phyloP scores from a whole-genome alignment of 2,329 filamentous ascomycete species.

The Hymenoscyphus fraxineus region DNA sequence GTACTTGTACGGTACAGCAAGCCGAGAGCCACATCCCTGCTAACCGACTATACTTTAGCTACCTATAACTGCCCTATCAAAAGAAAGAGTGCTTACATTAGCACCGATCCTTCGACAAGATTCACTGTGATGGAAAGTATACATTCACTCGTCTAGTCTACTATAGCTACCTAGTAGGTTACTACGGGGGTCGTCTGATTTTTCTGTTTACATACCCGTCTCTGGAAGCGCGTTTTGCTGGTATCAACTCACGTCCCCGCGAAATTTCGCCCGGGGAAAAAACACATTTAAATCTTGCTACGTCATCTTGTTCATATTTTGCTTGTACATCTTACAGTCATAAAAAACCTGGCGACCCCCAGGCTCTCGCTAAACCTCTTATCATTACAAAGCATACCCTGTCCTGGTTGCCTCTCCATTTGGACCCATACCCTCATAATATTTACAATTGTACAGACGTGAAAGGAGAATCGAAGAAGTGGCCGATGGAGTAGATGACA shows the following conservation, averaged over 20 bases:
- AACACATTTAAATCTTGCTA: background rate
- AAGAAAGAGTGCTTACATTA: too few species aligned
- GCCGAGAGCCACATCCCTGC: background rate
- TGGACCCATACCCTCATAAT: conserved; percentile 28
- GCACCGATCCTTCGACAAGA: too few species aligned
- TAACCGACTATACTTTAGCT: too few species aligned
- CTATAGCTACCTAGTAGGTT: too few species aligned
- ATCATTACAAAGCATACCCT: conserved; percentile 21
- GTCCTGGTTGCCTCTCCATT: conserved; percentile 4
- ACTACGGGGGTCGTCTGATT: too few species aligned
- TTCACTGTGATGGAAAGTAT: too few species aligned
- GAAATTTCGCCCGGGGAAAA: background rate
- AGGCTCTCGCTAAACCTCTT: conserved; percentile 5
- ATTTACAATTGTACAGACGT: conserved; percentile 31
- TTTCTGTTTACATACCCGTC: background rate
- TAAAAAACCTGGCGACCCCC: background rate
- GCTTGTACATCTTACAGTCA: background rate
- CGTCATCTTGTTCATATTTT: conserved; percentile 2
- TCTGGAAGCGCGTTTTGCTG: background rate
- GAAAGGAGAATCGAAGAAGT: conserved; percentile 23
- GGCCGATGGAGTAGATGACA: conserved; percentile 25
- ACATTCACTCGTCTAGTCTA: too few species aligned
- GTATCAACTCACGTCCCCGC: background rate
- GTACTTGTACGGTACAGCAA: too few species aligned
- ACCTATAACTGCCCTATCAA: background rate